Conservation (phyloP, 257 asterid species). For the Phtheirospermum japonicum region DNA sequence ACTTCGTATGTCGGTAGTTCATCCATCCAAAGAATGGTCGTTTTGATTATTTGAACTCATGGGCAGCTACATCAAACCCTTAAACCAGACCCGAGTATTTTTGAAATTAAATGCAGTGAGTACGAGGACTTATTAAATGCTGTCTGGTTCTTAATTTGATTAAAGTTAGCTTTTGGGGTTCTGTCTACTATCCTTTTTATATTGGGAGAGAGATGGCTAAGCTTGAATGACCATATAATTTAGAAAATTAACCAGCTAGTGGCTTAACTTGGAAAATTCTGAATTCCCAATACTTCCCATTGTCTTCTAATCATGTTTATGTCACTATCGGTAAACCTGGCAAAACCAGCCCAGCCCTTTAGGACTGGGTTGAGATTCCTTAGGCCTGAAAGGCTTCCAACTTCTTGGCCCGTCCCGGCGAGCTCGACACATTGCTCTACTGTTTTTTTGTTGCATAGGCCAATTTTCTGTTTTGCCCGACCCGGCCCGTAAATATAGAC, state of each 20-base stretch:
- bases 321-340: slow-evolving; percentile 1
- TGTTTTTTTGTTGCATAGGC: background rate
- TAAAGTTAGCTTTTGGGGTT: slow-evolving; percentile 3
- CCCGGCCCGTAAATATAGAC: background rate
- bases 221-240: slow-evolving; percentile 17
- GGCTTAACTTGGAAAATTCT: slow-evolving; percentile 12
- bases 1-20: slow-evolving; percentile 18
- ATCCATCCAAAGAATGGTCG: background rate
- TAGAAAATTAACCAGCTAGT: slow-evolving; percentile 12
- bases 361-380: background rate
- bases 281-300: background rate
- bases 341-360: background rate
- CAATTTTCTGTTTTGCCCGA: background rate
- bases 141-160: slow-evolving; percentile 13
- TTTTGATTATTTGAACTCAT: slow-evolving; percentile 18
- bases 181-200: background rate
- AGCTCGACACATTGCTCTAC: background rate
- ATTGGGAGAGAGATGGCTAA: slow-evolving; percentile 1
- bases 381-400: background rate
- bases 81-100: background rate
- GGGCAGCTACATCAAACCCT: slow-evolving; percentile 16
- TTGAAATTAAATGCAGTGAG: slow-evolving; percentile 12
- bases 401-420: background rate
- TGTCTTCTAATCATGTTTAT: slow-evolving; percentile 8
- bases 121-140: slow-evolving; percentile 10